Base-by-base conservation (phyloP, 257 asterid genomes). In the Coffea eugenioides region DNA sequence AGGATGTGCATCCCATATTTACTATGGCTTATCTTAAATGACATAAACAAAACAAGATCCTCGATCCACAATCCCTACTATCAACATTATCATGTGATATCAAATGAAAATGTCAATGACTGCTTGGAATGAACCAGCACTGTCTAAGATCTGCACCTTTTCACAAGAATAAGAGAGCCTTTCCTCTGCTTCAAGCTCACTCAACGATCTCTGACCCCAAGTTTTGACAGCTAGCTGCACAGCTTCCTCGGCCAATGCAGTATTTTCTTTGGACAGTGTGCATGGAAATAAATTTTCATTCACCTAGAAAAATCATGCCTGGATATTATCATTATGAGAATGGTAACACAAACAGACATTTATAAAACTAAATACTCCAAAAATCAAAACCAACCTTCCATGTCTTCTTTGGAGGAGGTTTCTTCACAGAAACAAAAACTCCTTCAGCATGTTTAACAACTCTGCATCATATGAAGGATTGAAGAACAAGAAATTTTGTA, bases 101-200 rank as follows among this genome's bases (percentile, higher is more conserved):
- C 66, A 34, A 36, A 67, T 36, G 36, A 62, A 48, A 54, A 8
- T 68, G 68, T 10, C n/a, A n/a, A 73, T 39, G 41, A 20, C 59
- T n/a, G 57, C 70, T 66, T 71, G 18, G 56, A 83, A 69, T 77
- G 59, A 73, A 18, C 77, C 80, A 49, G 52, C 36, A 66, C 65
- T 48, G 43, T 66, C n/a, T 79, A 73, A 51, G 79, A 82, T 67
- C 80, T 68, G 79, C 85, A 93, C 99, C 98, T 96, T 94, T 86
- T 96, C 99, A 91, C 99, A 96, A 84, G 90, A 90, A 91, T 92
- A 96, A 6, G 99, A 96, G 57, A 96, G 88, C 66, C 97, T 88
- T 88, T 96, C 99, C 91, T 96, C 99, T 64, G 97, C 97, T 89
- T 96, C 99, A 76, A 96, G 97, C 84, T 96, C 97, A 76, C 90